Evolutionary conservation across 495 filamentous ascomycete genomes (phyloP).

Genomic region (Halenospora varia): DNA sequence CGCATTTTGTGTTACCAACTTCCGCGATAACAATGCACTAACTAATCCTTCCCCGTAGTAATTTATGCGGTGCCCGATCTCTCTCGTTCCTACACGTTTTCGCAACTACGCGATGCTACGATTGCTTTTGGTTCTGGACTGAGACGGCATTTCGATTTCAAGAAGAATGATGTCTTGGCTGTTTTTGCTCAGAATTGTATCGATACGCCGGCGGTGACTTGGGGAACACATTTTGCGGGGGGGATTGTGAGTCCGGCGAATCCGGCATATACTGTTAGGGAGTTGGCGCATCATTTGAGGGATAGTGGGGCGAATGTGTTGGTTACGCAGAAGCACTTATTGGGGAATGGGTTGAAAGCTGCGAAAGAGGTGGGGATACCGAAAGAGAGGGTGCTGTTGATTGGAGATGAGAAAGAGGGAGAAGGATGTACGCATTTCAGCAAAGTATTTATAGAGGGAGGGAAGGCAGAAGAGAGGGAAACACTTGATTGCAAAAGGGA

Average conservation of each 20-base stretch:
- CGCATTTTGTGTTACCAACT: too few species aligned
- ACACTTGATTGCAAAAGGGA: conserved; percentile 34
- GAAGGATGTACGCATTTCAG: conserved; percentile 30
- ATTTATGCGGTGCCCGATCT: conserved; percentile 11
- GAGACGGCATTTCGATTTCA: conserved; percentile 62
- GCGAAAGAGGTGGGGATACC: conserved; percentile 61
- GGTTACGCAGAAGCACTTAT: conserved; percentile 48
- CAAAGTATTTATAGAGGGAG: conserved; percentile 33
- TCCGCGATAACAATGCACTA: too few species aligned
- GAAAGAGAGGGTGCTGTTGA: conserved; percentile 41
- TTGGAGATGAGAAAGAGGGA: conserved; percentile 36
- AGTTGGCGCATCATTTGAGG: conserved; percentile 70
- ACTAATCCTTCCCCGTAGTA: conserved; percentile 3
- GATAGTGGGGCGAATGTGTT: conserved; percentile 66
- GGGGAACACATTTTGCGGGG: conserved; percentile 79
- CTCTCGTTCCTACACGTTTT: conserved; percentile 60
- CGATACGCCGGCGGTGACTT: conserved; percentile 64
- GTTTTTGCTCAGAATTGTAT: conserved; percentile 70
- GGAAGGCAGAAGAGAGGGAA: conserved; percentile 19
- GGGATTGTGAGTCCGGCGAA: conserved; percentile 78
- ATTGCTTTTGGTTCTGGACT: conserved; percentile 74
- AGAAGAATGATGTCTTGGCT: conserved; percentile 71
- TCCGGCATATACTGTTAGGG: conserved; percentile 75
- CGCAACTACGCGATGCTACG: conserved; percentile 56
- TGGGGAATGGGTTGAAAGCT: conserved; percentile 63